phyloP scores from a whole-genome alignment of 2,329 filamentous ascomycete genomes.

The Alternaria sp. region DNA sequence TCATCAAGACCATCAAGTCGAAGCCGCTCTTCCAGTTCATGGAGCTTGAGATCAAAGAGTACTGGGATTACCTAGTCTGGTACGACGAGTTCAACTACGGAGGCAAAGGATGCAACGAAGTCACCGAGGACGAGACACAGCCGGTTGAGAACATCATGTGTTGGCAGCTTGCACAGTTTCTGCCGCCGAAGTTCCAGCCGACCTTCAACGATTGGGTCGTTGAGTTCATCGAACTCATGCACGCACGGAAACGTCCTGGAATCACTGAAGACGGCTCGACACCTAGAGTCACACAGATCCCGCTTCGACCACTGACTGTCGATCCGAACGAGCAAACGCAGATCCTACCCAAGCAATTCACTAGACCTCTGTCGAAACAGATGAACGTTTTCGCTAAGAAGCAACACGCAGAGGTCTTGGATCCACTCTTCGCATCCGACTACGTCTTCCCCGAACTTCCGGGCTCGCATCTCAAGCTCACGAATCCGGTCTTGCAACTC shows the following conservation, averaged over 20 bases:
- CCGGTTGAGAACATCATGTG: constrained; percentile 92
- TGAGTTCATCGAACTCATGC: constrained; percentile 95
- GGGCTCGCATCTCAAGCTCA: constrained; percentile 67
- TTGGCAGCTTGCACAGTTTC: constrained; percentile 93
- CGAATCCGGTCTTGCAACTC: constrained; percentile 83
- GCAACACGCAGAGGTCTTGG: constrained; percentile 86
- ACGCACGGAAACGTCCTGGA: constrained; percentile 72
- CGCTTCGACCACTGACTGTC: constrained; percentile 61
- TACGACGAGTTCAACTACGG: constrained; percentile 99
- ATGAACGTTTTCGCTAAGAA: constrained; percentile 81
- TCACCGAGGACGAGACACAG: constrained; percentile 78
- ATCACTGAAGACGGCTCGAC: constrained; percentile 57
- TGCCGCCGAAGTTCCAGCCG: constrained; percentile 79
- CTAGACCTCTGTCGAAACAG: constrained; percentile 88
- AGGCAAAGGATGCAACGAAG: constrained; percentile 85
- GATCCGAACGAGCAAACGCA: constrained; percentile 65
- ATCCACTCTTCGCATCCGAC: constrained; percentile 85
- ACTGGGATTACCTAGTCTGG: constrained; percentile 99
- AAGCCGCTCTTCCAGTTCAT: constrained; percentile 98
- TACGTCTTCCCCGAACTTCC: constrained; percentile 85
- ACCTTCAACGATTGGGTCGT: constrained; percentile 92
- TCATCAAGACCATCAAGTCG: constrained; percentile 93
- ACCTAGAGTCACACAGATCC: constrained; percentile 66
- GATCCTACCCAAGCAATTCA: constrained; percentile 81
- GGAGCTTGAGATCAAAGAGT: constrained; percentile 96